Evolutionary conservation across 768 basidiomycete species (phyloP), one percentile per base, ranked within the genome.

Genomic region (Suillus luteus): DNA sequence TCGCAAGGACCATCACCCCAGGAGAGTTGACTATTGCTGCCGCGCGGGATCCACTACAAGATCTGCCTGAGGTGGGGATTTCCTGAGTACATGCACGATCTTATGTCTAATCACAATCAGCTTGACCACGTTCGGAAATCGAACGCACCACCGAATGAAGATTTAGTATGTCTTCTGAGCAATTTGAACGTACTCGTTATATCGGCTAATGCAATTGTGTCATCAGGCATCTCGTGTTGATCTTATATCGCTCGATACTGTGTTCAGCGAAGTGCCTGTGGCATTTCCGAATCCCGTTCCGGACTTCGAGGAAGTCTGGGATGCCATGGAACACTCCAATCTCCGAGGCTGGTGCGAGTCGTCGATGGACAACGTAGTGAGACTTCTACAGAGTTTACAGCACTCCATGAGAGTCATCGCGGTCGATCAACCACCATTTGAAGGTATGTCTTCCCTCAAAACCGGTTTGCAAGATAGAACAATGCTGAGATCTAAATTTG

Each of bases 201-300:
- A 41, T 33, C 37, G 60, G 17, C 67, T 76, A 51, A 75, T 61
- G 43, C 24, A 31, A 44, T 31, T 19, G 11, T n/a, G 41, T 15
- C 15, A 60, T 37, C 49, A 83, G 81, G 68, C 70, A 11, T 74
- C 74, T 27, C 71, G 73, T 19, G 69, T 74, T 22, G 89, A 93
- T 76, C 83, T 93, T 55, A 92, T 93, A 65, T 79, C 86, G 10
- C 82, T 94, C 44, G 91, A 93, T 72, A 86, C 88, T 1, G 89
- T 91, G 3, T 88, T 88, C 75, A 76, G 85, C 49, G 71, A 80
- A 9, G 87, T 88, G 64, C 78, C 80, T 27, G 44, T 67, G 27
- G 72, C 71, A 35, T 64, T 64, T 41, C 58, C 44, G 31, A 7
- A 62, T n/a, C 43, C 35, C 0, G 71, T 67, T 40, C 66, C 69